phyloP scores from a whole-genome alignment of 148 eudicot species.

The Nepenthes gracilis region DNA sequence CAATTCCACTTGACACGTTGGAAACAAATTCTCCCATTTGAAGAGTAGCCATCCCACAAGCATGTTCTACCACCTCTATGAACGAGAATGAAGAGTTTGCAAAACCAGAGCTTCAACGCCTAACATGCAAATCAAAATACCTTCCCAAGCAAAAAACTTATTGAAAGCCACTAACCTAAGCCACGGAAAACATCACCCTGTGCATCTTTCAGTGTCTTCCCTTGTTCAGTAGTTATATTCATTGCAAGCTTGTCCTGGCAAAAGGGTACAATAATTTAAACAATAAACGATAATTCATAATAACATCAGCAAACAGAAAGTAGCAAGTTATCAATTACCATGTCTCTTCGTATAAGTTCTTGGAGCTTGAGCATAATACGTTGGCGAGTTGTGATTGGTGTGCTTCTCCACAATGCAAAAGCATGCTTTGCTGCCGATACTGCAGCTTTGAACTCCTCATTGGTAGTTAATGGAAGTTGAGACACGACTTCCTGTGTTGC shows the following conservation, averaged over 20 bases:
- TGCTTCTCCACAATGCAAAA: conserved; percentile 77
- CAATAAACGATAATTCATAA: not conserved
- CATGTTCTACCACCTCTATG: conserved; percentile 98
- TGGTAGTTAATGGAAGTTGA: conserved; percentile 80
- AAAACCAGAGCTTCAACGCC: conserved; percentile 4
- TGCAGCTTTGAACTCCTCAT: conserved; percentile 84
- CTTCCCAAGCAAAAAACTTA: not conserved
- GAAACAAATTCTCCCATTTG: conserved; percentile 94
- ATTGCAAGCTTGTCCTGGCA: conserved; percentile 84
- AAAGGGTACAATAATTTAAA: not conserved
- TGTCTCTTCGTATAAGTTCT: conserved; percentile 88
- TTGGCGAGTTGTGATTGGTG: conserved; percentile 87
- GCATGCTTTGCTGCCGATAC: conserved; percentile 91
- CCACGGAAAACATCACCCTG: conserved; percentile 98
- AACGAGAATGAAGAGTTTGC: conserved; percentile 4
- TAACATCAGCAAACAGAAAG: not conserved
- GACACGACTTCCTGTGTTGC: conserved; percentile 96
- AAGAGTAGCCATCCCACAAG: conserved; percentile 92
- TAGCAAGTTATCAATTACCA: conserved; percentile 24
- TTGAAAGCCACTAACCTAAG: conserved; percentile 42
- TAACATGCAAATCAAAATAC: not conserved
- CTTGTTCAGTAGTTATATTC: conserved; percentile 94
- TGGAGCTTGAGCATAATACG: conserved; percentile 88
- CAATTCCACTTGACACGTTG: conserved; percentile 79
- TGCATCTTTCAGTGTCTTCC: conserved; percentile 95